Evolutionary conservation across 306 rosid genomes (phyloP).

Genomic region (Vachellia pachyceras): DNA sequence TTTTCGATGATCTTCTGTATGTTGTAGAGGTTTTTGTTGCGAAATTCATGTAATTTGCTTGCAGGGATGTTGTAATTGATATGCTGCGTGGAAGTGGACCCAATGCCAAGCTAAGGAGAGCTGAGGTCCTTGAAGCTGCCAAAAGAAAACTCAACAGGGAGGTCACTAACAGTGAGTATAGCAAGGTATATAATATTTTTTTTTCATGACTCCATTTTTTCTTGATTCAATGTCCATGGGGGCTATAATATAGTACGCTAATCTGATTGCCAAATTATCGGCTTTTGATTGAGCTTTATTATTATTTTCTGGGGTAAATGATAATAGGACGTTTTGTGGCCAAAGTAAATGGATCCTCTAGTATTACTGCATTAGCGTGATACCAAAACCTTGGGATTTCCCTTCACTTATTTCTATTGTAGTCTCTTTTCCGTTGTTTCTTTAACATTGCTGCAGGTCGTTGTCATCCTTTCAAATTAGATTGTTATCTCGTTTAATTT

Average conservation of each 20-base stretch:
- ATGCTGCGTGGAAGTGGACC: constrained; percentile 71
- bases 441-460: not conserved
- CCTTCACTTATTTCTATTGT: not conserved
- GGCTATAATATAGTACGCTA: not conserved
- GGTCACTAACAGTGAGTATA: constrained; percentile 63
- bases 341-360: not conserved
- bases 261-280: not conserved
- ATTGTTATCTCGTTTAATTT: constrained; percentile 13
- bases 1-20: not conserved
- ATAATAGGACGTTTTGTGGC: not conserved
- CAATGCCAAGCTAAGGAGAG: constrained; percentile 65
- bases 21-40: not conserved
- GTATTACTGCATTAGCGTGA: too few relatives aligned
- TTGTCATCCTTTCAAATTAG: constrained; percentile 20
- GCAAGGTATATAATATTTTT: constrained; percentile 68
- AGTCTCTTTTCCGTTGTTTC: not conserved
- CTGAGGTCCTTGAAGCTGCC: constrained; percentile 76
- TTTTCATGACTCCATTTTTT: constrained; percentile 2
- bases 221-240: not conserved
- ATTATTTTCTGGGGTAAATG: not conserved
- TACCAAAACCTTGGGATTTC: not conserved
- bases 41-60: constrained; percentile 34
- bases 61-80: constrained; percentile 82
- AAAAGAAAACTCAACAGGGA: constrained; percentile 65
- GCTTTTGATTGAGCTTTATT: not conserved